Base-by-base conservation (phyloP, 345 rosid species). In the Eucalyptus caleyi region DNA sequence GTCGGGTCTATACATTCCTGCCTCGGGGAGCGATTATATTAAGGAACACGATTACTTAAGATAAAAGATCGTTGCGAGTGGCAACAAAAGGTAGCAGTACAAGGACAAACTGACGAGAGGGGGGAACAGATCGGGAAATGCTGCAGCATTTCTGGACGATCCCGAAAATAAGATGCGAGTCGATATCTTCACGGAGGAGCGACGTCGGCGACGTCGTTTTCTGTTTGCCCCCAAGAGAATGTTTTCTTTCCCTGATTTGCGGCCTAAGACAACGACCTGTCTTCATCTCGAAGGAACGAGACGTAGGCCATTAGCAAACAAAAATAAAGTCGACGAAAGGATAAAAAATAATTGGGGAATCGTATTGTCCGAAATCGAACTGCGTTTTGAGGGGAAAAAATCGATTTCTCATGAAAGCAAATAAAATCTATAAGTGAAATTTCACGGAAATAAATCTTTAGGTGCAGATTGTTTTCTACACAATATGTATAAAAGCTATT, bases 401-500 rank as follows among this genome's bases (percentile, higher is more conserved):
- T 37, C 1, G 30, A 11, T 40, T 11, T 40, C 16, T 40, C 83
- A 12, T 3, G 16, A 77, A 37, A 77, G 13, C 11, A 53, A 53
- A 53, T 53, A 53, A 53, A 53, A 53, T 53, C 4, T 2, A 5
- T 9, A 18, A 34, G 82, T 1, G 26, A 69, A 18, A 69, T 18
- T 34, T 40, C 14, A 2, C 4, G 2, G 14, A 18, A 1, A 34
- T 6, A 27, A 72, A 72, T 72, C 11, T 72, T 5, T 34, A 4
- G 81, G 11, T 19, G 6, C 3, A 9, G 1, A 69, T 32, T 69
- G 21, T 32, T 32, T 62, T 27, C 69, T 62, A 62, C 69, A 12
- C 34, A 0, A 30, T 0, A 53, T 53, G 59, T 0, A 16, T n/a
- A 8, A 4, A 65, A 67, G 18, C 3, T n/a, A n/a, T 32, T n/a